These are phyloP conservation scores for Aspergillus thermomutatus DNA, from an alignment of 2,329 filamentous ascomycete species.

Conservation along the genomic window DNA sequence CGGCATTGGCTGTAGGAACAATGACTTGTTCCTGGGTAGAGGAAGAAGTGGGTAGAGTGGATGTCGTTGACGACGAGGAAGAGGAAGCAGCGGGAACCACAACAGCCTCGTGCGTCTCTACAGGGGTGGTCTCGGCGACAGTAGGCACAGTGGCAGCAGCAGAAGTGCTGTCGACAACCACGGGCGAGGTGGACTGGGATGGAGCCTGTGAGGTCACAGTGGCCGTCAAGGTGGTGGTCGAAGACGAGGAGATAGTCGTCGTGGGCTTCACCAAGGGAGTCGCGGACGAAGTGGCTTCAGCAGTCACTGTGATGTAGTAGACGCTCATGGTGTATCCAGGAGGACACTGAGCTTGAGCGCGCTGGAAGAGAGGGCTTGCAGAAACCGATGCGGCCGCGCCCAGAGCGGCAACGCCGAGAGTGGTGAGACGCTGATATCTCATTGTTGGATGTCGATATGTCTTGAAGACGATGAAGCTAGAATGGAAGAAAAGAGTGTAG, in stretches of 20 bases:
- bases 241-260: slow-evolving; percentile 8
- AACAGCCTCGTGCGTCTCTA: slow-evolving; percentile 4
- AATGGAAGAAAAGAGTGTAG: slow-evolving; percentile 3
- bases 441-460: slow-evolving; percentile 13
- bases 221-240: slow-evolving; percentile 4
- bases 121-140: not conserved
- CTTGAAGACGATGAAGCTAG: not conserved
- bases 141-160: too few species aligned
- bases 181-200: slow-evolving; percentile 1
- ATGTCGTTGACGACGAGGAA: not conserved
- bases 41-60: slow-evolving; percentile 1
- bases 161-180: slow-evolving; percentile 7
- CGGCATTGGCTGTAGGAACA: not conserved
- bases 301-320: slow-evolving; percentile 25
- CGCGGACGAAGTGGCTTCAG: slow-evolving; percentile 12
- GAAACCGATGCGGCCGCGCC: slow-evolving; percentile 23
- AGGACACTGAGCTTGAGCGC: slow-evolving; percentile 20
- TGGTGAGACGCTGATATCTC: slow-evolving; percentile 25
- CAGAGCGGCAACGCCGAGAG: slow-evolving; percentile 22
- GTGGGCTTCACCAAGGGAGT: slow-evolving; percentile 10
- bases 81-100: slow-evolving; percentile 1
- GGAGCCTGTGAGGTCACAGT: slow-evolving; percentile 3
- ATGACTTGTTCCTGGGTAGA: not conserved
- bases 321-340: slow-evolving; percentile 25
- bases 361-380: slow-evolving; percentile 17